These are phyloP conservation scores for Kuraishia capsulata DNA, from an alignment of 805 yeast species.

Conservation along the genomic window DNA sequence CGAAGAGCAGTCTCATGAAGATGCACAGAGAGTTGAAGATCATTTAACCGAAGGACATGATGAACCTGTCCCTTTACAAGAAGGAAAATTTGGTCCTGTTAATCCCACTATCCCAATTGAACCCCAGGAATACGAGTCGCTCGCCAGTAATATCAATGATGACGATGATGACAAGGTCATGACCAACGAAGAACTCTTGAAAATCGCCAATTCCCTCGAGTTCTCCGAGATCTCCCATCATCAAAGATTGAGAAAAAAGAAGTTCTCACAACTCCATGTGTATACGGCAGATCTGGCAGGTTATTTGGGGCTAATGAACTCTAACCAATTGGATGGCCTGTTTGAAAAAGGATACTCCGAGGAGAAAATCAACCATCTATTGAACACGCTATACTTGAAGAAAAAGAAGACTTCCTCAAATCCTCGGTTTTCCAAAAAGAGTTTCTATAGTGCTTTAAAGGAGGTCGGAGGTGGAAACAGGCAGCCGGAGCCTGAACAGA, in stretches of 20 bases:
- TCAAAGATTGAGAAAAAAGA: conserved; percentile 16
- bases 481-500: background rate
- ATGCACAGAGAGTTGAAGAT: too few species aligned
- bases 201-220: background rate
- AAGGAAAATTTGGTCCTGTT: background rate
- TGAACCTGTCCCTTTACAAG: background rate
- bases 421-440: background rate
- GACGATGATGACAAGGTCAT: background rate
- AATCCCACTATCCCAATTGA: background rate
- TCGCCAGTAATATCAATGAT: background rate
- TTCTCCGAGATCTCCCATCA: background rate
- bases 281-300: conserved; percentile 24
- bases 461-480: conserved; percentile 12
- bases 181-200: background rate
- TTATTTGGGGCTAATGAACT: conserved; percentile 20
- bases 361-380: conserved; percentile 14
- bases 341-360: conserved; percentile 19
- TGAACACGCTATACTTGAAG: conserved; percentile 15
- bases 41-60: background rate
- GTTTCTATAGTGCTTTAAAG: conserved; percentile 9
- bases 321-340: conserved; percentile 16
- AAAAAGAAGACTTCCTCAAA: conserved; percentile 9
- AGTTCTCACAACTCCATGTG: conserved; percentile 24
- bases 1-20: too few species aligned
- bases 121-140: background rate